phyloP scores from a whole-genome alignment of 2,329 filamentous ascomycete species.

The Colletotrichum aenigma region DNA sequence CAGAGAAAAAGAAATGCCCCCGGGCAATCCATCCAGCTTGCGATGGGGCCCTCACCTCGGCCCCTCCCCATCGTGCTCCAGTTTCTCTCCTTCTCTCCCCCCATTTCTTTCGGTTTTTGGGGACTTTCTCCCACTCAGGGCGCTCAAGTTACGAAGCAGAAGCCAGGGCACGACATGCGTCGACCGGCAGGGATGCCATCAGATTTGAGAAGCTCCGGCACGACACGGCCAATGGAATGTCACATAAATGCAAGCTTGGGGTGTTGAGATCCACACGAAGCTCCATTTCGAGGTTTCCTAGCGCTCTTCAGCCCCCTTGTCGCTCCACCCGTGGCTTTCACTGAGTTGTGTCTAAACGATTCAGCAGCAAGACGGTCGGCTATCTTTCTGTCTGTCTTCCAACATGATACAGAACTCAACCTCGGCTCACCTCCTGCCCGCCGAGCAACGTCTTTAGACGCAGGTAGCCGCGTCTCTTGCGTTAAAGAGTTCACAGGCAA shows the following conservation, averaged over 20 bases:
- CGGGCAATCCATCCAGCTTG: background rate
- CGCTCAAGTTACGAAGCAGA: constrained; percentile 17
- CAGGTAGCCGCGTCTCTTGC: background rate
- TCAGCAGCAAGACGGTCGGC: background rate
- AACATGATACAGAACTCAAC: background rate
- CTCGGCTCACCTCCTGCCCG: background rate
- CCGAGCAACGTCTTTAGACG: background rate
- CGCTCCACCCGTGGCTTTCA: constrained; percentile 3
- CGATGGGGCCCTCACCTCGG: constrained; percentile 12
- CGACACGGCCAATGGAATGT: background rate
- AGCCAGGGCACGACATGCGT: constrained; percentile 13
- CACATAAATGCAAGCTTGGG: constrained; percentile 15
- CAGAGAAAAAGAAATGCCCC: background rate
- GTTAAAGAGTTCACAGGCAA: background rate
- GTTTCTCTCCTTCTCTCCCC: background rate
- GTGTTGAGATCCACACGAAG: constrained; percentile 10
- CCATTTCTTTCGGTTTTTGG: constrained; percentile 2
- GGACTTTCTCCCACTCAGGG: constrained; percentile 8
- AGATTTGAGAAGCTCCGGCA: constrained; percentile 14
- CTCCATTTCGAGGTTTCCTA: constrained; percentile 10
- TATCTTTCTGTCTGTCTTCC: background rate
- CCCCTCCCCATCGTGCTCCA: background rate
- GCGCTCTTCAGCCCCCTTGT: background rate
- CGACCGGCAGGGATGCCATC: background rate
- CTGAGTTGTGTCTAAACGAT: background rate